These are phyloP conservation scores for Xeromyces bisporus DNA, from an alignment of 495 filamentous ascomycete species.

Conservation along the genomic window DNA sequence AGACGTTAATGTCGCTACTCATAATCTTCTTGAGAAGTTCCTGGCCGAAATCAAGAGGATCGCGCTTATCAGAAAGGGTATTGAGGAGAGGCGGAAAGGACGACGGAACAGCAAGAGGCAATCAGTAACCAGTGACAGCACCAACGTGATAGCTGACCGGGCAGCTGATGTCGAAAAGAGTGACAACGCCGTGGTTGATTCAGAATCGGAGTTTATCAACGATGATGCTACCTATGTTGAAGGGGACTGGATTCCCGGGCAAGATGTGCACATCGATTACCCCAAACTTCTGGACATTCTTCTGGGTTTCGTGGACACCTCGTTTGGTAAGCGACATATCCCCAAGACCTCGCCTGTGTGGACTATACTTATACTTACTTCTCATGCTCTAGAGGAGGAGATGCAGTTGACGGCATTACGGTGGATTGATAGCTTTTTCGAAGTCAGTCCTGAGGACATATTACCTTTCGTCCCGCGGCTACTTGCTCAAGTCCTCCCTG, in stretches of 20 bases:
- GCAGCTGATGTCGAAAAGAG: constrained; percentile 21
- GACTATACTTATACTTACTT: too few species aligned
- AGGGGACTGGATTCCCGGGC: constrained; percentile 90
- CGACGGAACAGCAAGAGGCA: constrained; percentile 49
- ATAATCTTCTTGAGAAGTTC: constrained; percentile 81
- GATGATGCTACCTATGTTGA: constrained; percentile 51
- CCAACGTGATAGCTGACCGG: constrained; percentile 37
- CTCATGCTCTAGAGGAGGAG: constrained; percentile 64
- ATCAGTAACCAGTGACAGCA: constrained; percentile 46
- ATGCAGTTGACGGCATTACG: constrained; percentile 77
- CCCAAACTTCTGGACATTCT: constrained; percentile 83
- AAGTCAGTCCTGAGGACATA: constrained; percentile 96
- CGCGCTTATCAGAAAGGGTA: constrained; percentile 75
- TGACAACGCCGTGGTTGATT: constrained; percentile 36
- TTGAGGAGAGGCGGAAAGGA: constrained; percentile 66
- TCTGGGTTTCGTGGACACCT: constrained; percentile 75
- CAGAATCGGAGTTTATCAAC: constrained; percentile 38
- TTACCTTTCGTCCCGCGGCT: constrained; percentile 84
- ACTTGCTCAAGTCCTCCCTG: constrained; percentile 79
- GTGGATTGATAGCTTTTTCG: constrained; percentile 94
- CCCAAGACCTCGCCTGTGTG: too few species aligned
- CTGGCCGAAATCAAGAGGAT: constrained; percentile 90
- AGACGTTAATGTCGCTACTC: constrained; percentile 87
- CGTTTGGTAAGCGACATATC: constrained; percentile 46
- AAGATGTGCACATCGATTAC: constrained; percentile 91